Conservation (phyloP, 306 rosid genomes). For the Cicer arietinum region DNA sequence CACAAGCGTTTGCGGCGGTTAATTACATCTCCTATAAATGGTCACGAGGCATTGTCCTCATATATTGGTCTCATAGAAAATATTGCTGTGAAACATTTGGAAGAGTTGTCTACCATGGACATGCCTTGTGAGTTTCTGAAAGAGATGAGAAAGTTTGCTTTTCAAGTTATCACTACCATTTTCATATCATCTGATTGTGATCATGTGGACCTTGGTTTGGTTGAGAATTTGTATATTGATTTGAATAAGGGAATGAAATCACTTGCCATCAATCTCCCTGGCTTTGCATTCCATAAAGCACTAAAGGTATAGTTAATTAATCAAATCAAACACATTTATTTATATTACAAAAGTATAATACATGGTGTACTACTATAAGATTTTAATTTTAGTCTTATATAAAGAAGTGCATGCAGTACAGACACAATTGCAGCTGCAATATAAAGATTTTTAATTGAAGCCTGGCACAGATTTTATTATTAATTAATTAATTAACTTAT, state of each 20-base stretch:
- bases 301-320: constrained; percentile 55
- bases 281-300: constrained; percentile 69
- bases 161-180: constrained; percentile 58
- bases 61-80: constrained; percentile 54
- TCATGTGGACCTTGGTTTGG: constrained; percentile 43
- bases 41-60: constrained; percentile 59
- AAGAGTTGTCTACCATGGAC: constrained; percentile 46
- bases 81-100: constrained; percentile 38
- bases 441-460: neutral
- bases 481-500: neutral
- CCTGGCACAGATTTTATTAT: neutral
- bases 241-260: constrained; percentile 69
- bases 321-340: neutral
- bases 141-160: constrained; percentile 67
- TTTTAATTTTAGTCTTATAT: too few relatives aligned
- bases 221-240: constrained; percentile 52
- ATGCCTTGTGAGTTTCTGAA: constrained; percentile 57
- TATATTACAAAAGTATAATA: neutral
- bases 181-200: constrained; percentile 57
- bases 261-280: constrained; percentile 65
- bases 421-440: too few relatives aligned
- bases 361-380: neutral
- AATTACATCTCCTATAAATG: constrained; percentile 63
- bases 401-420: too few relatives aligned
- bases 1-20: constrained; percentile 76